Base-by-base conservation (phyloP, 2,329 filamentous ascomycete species). In the Alternaria triticimaculans region DNA sequence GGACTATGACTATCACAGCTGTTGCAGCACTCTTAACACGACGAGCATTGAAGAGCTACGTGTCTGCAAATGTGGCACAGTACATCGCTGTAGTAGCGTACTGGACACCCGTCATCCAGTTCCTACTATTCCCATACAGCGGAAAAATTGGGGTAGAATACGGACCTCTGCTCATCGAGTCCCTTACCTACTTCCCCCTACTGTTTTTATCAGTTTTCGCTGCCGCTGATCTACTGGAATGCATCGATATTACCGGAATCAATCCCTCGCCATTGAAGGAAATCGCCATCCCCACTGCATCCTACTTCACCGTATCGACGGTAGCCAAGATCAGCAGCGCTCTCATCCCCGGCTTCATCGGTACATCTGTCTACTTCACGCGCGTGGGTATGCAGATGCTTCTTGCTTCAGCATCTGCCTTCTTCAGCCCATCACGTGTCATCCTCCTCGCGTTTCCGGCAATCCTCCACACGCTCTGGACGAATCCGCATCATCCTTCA, bases 91-190 rank as follows among this genome's bases (percentile, higher is more conserved):
- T 96, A 9, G 81, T 96, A 45, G 92, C 93, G 5, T 86, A 91
- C 63, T 94, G 89, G 82, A 87, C 92, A 23, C 94, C 94, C 1
- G 83, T 87, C 9, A 79, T 91, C 15, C 93, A 97, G 76, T 91
- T 87, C 75, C 85, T 89, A 49, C 80, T 96, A n/a, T 91, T 90
- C 75, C 82, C 85, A 58, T 83, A 87, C 75, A 96, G 92, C 79
- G 84, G 83, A 5, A 72, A 80, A 9, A 81, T 97, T 20, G 92
- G 92, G 1, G 88, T 90, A 15, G 82, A 86, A 8, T 87, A 87
- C 75, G 96, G 95, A 0, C 94, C 96, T 1, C 75, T 94, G 7
- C 77, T 93, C 58, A 94, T 91, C 0, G 93, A 97, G 76, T 77
- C 84, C 2, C 74, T 94, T 30, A 94, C 92, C 1, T 88, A 93